Evolutionary conservation across 129 eudicot species (phyloP).

Genomic region (Escallonia rubra): DNA sequence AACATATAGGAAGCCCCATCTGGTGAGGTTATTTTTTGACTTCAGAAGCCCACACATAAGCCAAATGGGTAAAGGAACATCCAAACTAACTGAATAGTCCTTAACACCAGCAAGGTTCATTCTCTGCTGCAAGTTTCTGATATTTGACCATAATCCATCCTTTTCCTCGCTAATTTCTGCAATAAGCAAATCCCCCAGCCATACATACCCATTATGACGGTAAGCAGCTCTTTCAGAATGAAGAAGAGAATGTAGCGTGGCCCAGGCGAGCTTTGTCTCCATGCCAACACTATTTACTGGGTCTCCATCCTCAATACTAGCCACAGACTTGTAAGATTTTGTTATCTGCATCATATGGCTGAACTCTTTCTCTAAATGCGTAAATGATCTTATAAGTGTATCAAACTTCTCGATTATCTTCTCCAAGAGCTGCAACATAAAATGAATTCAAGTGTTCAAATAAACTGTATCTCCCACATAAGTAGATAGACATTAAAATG

Average conservation of each 20-base stretch:
- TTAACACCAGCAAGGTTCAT: slow-evolving; percentile 62
- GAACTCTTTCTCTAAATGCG: slow-evolving; percentile 77
- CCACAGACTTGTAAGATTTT: slow-evolving; percentile 59
- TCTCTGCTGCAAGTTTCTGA: slow-evolving; percentile 60
- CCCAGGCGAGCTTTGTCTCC: slow-evolving; percentile 80
- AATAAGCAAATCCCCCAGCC: slow-evolving; percentile 93
- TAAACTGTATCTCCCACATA: no score
- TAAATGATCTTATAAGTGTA: slow-evolving; percentile 60
- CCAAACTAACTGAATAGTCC: slow-evolving; percentile 62
- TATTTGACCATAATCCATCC: slow-evolving; percentile 62
- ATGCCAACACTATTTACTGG: slow-evolving; percentile 39
- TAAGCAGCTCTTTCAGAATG: slow-evolving; percentile 71
- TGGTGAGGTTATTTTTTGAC: slow-evolving; percentile 64
- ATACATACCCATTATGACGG: slow-evolving; percentile 87
- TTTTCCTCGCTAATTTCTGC: slow-evolving; percentile 72
- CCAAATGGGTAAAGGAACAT: slow-evolving; percentile 82
- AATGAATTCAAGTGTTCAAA: slow-evolving; percentile 1
- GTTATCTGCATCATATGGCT: slow-evolving; percentile 61
- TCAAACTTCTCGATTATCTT: slow-evolving; percentile 76
- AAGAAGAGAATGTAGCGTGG: slow-evolving; percentile 94
- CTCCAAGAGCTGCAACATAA: slow-evolving; percentile 69
- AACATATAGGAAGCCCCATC: slow-evolving; percentile 92
- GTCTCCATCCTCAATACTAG: slow-evolving; percentile 57
- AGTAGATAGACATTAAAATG: no score
- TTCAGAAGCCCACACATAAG: slow-evolving; percentile 96